Evolutionary conservation across 352 stramenopile species (phyloP).

Genomic region (Globisporangium alternatum): DNA sequence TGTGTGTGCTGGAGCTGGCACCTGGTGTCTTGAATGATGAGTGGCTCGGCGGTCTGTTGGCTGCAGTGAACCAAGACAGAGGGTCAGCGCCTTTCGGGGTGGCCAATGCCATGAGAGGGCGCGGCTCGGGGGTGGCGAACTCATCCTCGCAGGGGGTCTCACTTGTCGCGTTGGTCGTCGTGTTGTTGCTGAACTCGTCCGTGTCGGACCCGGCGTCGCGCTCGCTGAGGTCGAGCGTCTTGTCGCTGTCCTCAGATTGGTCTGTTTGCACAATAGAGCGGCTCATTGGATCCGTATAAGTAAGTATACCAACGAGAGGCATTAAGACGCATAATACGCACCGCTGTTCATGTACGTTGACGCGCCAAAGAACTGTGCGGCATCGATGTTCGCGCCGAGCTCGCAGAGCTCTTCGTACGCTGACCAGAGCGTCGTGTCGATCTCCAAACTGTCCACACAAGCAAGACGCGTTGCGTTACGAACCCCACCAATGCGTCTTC

Average conservation of each 20-base stretch:
- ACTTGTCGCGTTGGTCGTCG: conserved; percentile 21
- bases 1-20: conserved; percentile 3
- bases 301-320: neutral
- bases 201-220: conserved; percentile 13
- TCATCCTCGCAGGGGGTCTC: conserved; percentile 22
- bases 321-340: neutral
- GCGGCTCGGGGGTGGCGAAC: conserved; percentile 31
- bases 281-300: too few species aligned
- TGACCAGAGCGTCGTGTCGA: conserved; percentile 91
- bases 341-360: conserved; percentile 42
- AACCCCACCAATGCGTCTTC: neutral
- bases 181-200: conserved; percentile 25
- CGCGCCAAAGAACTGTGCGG: conserved; percentile 56
- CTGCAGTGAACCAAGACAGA: neutral
- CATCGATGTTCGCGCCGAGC: conserved; percentile 79
- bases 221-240: conserved; percentile 17
- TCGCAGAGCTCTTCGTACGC: conserved; percentile 93
- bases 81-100: conserved; percentile 16
- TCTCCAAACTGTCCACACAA: conserved; percentile 60
- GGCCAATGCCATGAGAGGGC: conserved; percentile 21
- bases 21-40: conserved; percentile 38
- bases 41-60: conserved; percentile 14
- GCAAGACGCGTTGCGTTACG: neutral
- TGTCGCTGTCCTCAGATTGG: conserved; percentile 15
- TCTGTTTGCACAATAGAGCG: neutral